A percentile compares a stretch with the other conserved stretches of the same genome.
phyloP scores from a whole-genome alignment of 805 yeast genomes.

The Candida jianshihensis region DNA sequence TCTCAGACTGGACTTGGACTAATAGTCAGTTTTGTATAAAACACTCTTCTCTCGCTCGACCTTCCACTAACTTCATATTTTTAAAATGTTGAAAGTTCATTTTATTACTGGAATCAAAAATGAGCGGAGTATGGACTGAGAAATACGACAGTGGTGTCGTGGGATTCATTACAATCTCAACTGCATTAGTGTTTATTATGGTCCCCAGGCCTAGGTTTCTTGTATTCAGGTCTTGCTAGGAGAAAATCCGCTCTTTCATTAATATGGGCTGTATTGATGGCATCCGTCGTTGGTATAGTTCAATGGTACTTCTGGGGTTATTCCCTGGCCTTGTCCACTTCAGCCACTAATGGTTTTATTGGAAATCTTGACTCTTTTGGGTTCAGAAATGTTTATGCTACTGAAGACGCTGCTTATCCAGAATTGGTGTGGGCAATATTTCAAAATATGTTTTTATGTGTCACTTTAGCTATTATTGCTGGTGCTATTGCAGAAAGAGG shows the following conservation, averaged over 20 bases:
- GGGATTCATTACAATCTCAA: slow-evolving; percentile 48
- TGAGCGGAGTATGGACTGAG: slow-evolving; percentile 22
- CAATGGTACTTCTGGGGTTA: slow-evolving; percentile 99
- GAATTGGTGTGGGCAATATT: slow-evolving; percentile 79
- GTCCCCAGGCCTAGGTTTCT: slow-evolving; percentile 87
- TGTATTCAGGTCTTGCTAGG: slow-evolving; percentile 87
- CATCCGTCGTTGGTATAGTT: slow-evolving; percentile 65
- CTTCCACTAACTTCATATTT: too few relatives aligned
- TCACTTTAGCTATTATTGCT: slow-evolving; percentile 85
- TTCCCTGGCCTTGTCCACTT: slow-evolving; percentile 77
- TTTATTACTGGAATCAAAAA: too few relatives aligned
- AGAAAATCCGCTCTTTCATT: slow-evolving; percentile 84
- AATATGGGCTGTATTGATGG: slow-evolving; percentile 73
- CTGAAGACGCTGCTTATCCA: slow-evolving; percentile 49
- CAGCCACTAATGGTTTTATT: slow-evolving; percentile 77
- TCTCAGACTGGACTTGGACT: too few relatives aligned
- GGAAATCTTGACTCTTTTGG: slow-evolving; percentile 86
- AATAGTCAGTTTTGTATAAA: too few relatives aligned
- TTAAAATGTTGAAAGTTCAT: too few relatives aligned
- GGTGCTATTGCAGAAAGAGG: slow-evolving; percentile 96
- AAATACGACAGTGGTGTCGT: slow-evolving; percentile 41
- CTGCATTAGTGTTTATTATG: slow-evolving; percentile 81
- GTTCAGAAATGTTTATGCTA: slow-evolving; percentile 58
- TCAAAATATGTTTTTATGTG: slow-evolving; percentile 87
- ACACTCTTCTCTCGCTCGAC: too few relatives aligned